phyloP scores from a whole-genome alignment of 257 asterid genomes.

The Rhazya stricta region DNA sequence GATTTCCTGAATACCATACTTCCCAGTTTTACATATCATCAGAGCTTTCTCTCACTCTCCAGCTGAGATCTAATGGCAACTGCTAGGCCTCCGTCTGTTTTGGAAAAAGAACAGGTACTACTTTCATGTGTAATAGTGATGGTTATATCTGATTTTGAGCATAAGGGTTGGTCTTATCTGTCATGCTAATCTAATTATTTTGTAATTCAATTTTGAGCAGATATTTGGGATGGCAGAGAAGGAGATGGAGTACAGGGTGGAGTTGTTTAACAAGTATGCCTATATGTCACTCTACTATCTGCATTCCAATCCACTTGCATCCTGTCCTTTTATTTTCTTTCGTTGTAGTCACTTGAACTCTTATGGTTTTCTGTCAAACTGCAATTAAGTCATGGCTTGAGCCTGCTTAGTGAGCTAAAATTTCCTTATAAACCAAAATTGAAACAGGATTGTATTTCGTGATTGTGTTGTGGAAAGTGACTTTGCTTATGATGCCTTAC shows the following conservation, averaged over 20 bases:
- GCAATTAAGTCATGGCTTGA: neutral
- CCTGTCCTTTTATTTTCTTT: neutral
- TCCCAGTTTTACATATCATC: neutral
- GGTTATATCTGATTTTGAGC: neutral
- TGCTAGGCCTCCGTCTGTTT: constrained; percentile 31
- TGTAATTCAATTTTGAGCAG: constrained; percentile 29
- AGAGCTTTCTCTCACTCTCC: neutral
- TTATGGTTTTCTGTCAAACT: neutral
- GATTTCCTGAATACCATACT: neutral
- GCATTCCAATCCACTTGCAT: too few relatives aligned
- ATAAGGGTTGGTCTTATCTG: neutral
- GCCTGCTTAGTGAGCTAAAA: neutral
- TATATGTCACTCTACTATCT: neutral
- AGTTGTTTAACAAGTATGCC: constrained; percentile 65
- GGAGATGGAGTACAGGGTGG: constrained; percentile 80
- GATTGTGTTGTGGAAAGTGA: neutral
- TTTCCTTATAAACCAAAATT: neutral
- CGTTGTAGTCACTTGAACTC: neutral
- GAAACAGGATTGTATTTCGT: neutral
- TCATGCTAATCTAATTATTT: neutral
- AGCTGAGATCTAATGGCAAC: constrained; percentile 46
- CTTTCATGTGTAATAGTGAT: neutral
- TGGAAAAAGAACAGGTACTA: constrained; percentile 58
- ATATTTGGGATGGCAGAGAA: constrained; percentile 68
- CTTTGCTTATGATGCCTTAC: neutral